A percentile compares a stretch with the other conserved stretches of the same genome.
phyloP scores from a whole-genome alignment of 352 stramenopile species.

The Phytophthora chlamydospora region DNA sequence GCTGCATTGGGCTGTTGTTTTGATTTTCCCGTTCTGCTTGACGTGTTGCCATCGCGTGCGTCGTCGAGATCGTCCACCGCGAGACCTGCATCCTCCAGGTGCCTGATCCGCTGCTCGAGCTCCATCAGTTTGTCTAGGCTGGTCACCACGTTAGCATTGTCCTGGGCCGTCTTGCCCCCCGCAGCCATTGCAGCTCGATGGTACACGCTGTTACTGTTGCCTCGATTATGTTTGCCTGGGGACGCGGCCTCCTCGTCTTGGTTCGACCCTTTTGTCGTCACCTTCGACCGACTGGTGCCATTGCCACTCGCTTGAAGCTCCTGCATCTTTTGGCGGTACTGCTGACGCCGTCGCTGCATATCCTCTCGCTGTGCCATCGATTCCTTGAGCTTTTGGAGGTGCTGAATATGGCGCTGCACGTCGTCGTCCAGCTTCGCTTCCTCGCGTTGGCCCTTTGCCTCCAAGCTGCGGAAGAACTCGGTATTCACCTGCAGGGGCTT shows the following conservation, averaged over 20 bases:
- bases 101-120: constrained; percentile 87
- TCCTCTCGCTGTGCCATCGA: constrained; percentile 69
- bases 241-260: constrained; percentile 48
- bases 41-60: constrained; percentile 22
- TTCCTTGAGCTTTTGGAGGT: constrained; percentile 81
- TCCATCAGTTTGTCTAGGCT: constrained; percentile 91
- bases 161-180: constrained; percentile 19
- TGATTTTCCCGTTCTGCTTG: constrained; percentile 27
- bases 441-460: constrained; percentile 70
- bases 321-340: constrained; percentile 66
- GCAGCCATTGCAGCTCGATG: constrained; percentile 35
- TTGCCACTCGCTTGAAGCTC: constrained; percentile 48
- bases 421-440: constrained; percentile 81
- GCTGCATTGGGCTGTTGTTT: constrained; percentile 23
- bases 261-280: constrained; percentile 42
- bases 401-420: constrained; percentile 89
- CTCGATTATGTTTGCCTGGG: constrained; percentile 19
- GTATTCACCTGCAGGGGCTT: constrained; percentile 91
- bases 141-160: constrained; percentile 63
- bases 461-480: constrained; percentile 88
- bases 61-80: constrained; percentile 50
- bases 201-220: constrained; percentile 42
- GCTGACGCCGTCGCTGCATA: constrained; percentile 58
- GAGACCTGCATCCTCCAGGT: constrained; percentile 76
- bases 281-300: constrained; percentile 29